These are phyloP conservation scores for Phytophthora niederhauseri DNA, from an alignment of 352 stramenopile genomes.

Conservation along the genomic window DNA sequence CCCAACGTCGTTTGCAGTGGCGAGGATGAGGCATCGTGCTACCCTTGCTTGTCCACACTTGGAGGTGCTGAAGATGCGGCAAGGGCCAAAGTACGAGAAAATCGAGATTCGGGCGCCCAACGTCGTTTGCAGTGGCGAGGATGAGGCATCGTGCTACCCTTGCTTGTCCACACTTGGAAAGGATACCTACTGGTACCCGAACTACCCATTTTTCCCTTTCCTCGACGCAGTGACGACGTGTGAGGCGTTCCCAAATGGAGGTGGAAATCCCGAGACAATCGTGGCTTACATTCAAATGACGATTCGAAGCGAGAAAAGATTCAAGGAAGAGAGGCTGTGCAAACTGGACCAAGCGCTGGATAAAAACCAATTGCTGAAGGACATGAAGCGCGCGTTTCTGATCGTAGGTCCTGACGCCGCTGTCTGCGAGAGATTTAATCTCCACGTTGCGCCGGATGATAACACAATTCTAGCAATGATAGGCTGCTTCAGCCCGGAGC, in stretches of 20 bases:
- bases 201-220: constrained; percentile 27
- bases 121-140: constrained; percentile 12
- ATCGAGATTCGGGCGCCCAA: constrained; percentile 17
- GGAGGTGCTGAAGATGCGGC: constrained; percentile 11
- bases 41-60: constrained; percentile 14
- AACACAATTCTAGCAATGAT: constrained; percentile 19
- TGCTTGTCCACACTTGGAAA: constrained; percentile 11
- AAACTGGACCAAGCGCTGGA: constrained; percentile 25
- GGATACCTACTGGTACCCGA: constrained; percentile 25
- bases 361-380: constrained; percentile 13
- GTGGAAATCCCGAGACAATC: constrained; percentile 15
- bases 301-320: constrained; percentile 13
- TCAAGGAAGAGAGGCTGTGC: constrained; percentile 11
- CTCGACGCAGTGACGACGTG: constrained; percentile 26
- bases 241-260: constrained; percentile 14
- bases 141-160: constrained; percentile 12
- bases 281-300: constrained; percentile 23
- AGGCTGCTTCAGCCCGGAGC: constrained; percentile 16
- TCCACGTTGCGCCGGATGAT: constrained; percentile 14
- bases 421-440: constrained; percentile 24
- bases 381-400: constrained; percentile 19
- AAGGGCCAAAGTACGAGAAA: constrained; percentile 22
- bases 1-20: constrained; percentile 13
- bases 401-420: constrained; percentile 14
- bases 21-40: constrained; percentile 11